Evolutionary conservation across 2,329 filamentous ascomycete genomes (phyloP), one percentile per base, ranked within the genome.

Genomic region (Sclerotinia sclerotiorum): DNA sequence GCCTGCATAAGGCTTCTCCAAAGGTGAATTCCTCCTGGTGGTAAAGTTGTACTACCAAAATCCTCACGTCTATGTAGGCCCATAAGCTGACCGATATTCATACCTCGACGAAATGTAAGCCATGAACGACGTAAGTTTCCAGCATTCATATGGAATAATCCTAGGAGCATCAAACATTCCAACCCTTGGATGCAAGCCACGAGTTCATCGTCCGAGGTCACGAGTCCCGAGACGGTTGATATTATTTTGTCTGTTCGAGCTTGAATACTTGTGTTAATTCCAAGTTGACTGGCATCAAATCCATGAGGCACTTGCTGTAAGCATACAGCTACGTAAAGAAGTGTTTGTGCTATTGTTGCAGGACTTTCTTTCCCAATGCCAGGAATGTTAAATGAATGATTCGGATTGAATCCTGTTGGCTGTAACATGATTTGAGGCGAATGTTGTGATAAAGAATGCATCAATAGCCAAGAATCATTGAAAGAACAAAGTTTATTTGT

Each of bases 121-220:
- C 82, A 85, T 0, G 82, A 79, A 56, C 84, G 83, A 29, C 84
- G 81, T 3, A 84, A 76, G 39, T 82, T 79, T 1, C 85, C 85
- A 0, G 75, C 74, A 39, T 84, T 84, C 39, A 80, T 81, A 8
- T 82, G 77, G 70, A 81, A 83, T 29, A 84, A 76, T 17, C 78
- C 78, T 70, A 85, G 81, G 0, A 85, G 76, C 71, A 85, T 78
- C n/a, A 86, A 76, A 63, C 82, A 83, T 69, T 85, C 82, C 7
- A 86, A 73, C 0, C 83, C 85, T 73, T 87, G 84, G 1, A 83
- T 73, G 3, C 81, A 83, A 32, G 75, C 77, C 0, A 82, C 72
- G 0, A 87, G 73, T 2, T 81, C 80, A 63, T 85, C 81, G 35
- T 85, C 80, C 19, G 77, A 78, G 0, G 81, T 83, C 1, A 87